phyloP scores from a whole-genome alignment of 2,329 filamentous ascomycete species.

The Colletotrichum tropicale region DNA sequence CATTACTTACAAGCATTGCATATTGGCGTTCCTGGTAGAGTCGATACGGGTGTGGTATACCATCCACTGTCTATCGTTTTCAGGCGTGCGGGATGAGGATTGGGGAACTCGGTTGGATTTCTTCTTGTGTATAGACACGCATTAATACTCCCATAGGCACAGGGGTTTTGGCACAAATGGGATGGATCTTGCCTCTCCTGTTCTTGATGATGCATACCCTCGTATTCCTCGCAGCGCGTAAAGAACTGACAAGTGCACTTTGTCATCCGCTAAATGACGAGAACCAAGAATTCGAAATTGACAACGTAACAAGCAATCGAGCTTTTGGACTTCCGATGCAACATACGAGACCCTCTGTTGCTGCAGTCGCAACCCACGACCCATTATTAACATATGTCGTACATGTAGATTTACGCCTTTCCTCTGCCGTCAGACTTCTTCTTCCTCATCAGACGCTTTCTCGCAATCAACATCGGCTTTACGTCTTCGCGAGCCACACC shows the following conservation, averaged over 20 bases:
- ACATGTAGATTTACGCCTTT: constrained; percentile 13
- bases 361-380: not conserved
- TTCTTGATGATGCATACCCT: not conserved
- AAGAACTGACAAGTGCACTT: not conserved
- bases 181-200: not conserved
- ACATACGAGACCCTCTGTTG: not conserved
- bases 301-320: not conserved
- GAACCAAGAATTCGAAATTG: not conserved
- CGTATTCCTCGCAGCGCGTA: not conserved
- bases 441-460: constrained; percentile 81
- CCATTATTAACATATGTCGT: not conserved
- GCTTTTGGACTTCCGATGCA: not conserved
- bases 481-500: constrained; percentile 35
- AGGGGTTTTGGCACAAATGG: not conserved
- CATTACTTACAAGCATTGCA: constrained; percentile 15
- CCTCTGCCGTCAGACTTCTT: constrained; percentile 57
- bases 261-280: not conserved
- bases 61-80: constrained; percentile 4
- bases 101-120: not conserved
- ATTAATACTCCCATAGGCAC: not conserved
- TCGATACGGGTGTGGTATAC: not conserved
- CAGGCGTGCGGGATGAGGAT: not conserved
- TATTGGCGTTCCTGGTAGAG: constrained; percentile 20
- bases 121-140: not conserved
- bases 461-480: constrained; percentile 79